These are phyloP conservation scores for Candida boidinii DNA, from an alignment of 805 yeast species.

Conservation along the genomic window DNA sequence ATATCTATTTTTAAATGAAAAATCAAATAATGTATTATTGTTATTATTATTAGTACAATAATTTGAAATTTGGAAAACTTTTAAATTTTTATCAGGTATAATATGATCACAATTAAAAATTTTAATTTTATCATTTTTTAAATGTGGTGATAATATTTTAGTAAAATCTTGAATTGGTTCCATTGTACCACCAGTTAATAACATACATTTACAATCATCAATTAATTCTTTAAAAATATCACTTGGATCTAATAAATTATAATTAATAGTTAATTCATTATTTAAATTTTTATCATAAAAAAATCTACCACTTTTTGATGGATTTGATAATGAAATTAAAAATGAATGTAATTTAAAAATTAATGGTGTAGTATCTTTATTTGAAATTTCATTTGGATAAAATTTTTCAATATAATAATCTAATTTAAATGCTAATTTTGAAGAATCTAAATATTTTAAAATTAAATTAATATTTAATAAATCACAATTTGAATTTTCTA, in stretches of 20 bases:
- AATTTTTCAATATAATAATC: conserved; percentile 52
- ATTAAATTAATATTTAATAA: conserved; percentile 60
- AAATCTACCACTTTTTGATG: conserved; percentile 67
- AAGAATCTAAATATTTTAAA: conserved; percentile 49
- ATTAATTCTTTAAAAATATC: conserved; percentile 58
- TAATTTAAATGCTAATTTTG: conserved; percentile 78
- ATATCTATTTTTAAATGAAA: conserved; percentile 61
- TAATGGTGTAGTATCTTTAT: conserved; percentile 34
- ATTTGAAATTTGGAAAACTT: conserved; percentile 54
- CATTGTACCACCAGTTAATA: conserved; percentile 94
- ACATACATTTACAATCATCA: conserved; percentile 55
- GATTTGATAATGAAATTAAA: conserved; percentile 57
- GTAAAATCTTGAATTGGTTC: conserved; percentile 74
- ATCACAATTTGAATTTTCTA: conserved; percentile 57
- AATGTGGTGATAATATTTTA: conserved; percentile 55
- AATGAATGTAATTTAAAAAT: conserved; percentile 62
- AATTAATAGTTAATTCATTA: conserved; percentile 37
- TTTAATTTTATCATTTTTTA: conserved; percentile 31
- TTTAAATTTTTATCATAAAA: conserved; percentile 46
- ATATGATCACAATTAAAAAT: conserved; percentile 77
- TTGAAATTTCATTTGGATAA: conserved; percentile 2
- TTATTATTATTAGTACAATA: no score
- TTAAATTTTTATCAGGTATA: conserved; percentile 61
- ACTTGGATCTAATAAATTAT: conserved; percentile 75
- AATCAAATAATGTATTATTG: conserved; percentile 34